Conservation (phyloP, 345 rosid genomes). For the Rhodamnia argentea region DNA sequence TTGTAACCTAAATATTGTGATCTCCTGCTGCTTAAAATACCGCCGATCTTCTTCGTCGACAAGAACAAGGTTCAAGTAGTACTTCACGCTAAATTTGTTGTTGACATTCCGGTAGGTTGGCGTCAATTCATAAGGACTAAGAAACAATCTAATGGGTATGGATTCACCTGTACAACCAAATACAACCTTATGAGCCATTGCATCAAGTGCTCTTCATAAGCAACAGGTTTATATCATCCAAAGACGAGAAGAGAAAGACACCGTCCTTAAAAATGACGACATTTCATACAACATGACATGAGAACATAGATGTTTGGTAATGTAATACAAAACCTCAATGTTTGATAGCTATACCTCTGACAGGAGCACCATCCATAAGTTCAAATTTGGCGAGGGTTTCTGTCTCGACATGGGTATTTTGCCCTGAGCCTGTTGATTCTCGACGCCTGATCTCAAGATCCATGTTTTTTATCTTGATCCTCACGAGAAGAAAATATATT, state of each 20-base stretch:
- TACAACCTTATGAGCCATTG: background rate
- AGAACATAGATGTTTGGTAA: background rate
- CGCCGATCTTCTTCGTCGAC: conserved; percentile 98
- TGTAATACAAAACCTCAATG: background rate
- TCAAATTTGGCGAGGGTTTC: conserved; percentile 96
- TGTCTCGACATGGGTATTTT: conserved; percentile 95
- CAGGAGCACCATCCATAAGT: conserved; percentile 99
- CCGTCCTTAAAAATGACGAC: background rate
- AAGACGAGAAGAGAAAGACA: background rate
- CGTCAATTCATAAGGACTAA: conserved; percentile 89
- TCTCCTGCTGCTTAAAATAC: conserved; percentile 95
- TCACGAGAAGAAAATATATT: conserved; percentile 94
- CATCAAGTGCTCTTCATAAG: background rate
- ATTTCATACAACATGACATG: background rate
- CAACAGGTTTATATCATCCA: background rate
- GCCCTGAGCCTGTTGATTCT: conserved; percentile 96
- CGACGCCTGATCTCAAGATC: conserved; percentile 97
- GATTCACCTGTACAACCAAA: conserved; percentile 64
- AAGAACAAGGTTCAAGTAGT: conserved; percentile 87
- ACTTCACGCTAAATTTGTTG: conserved; percentile 96
- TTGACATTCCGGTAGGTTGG: conserved; percentile 92
- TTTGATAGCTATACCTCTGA: conserved; percentile 53
- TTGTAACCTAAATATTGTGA: conserved; percentile 76
- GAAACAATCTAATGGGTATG: conserved; percentile 88
- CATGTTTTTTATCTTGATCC: conserved; percentile 98